Evolutionary conservation across 2,329 filamentous ascomycete genomes (phyloP).

Genomic region (Dactylellina leptospora): DNA sequence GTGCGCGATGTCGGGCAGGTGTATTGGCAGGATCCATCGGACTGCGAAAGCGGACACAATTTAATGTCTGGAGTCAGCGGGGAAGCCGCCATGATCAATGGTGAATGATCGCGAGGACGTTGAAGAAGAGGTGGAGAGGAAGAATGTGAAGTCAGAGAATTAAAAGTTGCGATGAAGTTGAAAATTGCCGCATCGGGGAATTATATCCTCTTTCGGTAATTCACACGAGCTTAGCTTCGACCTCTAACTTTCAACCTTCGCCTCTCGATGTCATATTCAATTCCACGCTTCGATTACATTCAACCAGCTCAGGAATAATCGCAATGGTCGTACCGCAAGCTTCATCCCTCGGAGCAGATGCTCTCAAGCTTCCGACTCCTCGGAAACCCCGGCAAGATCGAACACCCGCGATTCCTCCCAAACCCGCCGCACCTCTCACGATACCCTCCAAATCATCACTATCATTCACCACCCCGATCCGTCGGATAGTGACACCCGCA

Average conservation of each 20-base stretch:
- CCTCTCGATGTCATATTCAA: background rate
- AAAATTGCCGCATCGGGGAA: constrained; percentile 24
- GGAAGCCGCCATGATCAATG: constrained; percentile 22
- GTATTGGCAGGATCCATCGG: constrained; percentile 83
- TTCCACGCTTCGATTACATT: constrained; percentile 5
- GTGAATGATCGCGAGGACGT: constrained; percentile 2
- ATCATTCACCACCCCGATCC: constrained; percentile 72
- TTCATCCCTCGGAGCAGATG: background rate
- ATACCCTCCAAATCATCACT: constrained; percentile 71
- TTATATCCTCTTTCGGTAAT: background rate
- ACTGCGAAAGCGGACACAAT: constrained; percentile 67
- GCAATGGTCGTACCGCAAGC: constrained; percentile 39
- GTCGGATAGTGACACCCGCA: constrained; percentile 79
- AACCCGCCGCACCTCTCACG: constrained; percentile 62
- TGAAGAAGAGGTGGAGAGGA: background rate
- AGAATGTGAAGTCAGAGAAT: background rate
- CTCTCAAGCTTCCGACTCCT: constrained; percentile 42
- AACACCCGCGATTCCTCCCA: constrained; percentile 47
- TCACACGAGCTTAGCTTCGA: background rate
- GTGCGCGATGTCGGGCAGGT: constrained; percentile 67
- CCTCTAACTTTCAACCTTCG: background rate
- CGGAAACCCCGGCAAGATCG: constrained; percentile 48
- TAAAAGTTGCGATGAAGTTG: constrained; percentile 37
- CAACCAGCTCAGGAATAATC: background rate
- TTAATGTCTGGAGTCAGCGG: constrained; percentile 28